phyloP scores from a whole-genome alignment of 169 alveolate genomes.

The Plasmodium relictum region DNA sequence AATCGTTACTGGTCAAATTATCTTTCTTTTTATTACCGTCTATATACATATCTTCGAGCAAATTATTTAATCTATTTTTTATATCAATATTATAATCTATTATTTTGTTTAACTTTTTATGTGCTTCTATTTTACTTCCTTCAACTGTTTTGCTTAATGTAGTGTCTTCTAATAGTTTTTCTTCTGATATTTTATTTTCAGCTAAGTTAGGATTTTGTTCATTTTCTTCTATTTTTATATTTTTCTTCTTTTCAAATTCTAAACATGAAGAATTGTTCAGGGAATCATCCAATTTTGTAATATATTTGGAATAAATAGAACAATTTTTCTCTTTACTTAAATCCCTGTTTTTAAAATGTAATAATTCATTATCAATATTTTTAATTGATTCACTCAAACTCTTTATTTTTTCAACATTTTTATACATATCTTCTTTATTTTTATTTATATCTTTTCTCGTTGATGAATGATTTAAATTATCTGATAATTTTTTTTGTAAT shows the following conservation, averaged over 20 bases:
- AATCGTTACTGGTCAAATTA: background rate
- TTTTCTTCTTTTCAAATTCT: conserved; percentile 5
- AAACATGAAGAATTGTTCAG: background rate
- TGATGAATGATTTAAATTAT: background rate
- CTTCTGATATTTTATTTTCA: background rate
- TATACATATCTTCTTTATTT: background rate
- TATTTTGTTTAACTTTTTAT: conserved; percentile 21
- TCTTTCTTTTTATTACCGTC: conserved; percentile 12
- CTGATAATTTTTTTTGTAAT: background rate
- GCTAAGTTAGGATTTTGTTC: conserved; percentile 1
- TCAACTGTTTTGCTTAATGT: conserved; percentile 3
- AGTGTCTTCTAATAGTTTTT: conserved; percentile 8
- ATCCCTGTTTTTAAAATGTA: conserved; percentile 10
- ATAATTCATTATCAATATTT: conserved; percentile 43
- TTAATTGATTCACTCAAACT: conserved; percentile 41
- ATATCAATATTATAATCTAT: conserved; percentile 31
- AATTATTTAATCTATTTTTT: conserved; percentile 30
- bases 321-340: conserved; percentile 5
- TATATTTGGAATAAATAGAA: conserved; percentile 2
- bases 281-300: conserved; percentile 1
- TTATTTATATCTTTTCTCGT: background rate
- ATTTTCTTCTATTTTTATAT: conserved; percentile 3
- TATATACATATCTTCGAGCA: conserved; percentile 16
- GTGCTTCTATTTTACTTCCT: conserved; percentile 16
- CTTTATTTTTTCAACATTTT: conserved; percentile 43